These are phyloP conservation scores for Pisolithus albus DNA, from an alignment of 768 basidiomycete genomes.

Conservation along the genomic window DNA sequence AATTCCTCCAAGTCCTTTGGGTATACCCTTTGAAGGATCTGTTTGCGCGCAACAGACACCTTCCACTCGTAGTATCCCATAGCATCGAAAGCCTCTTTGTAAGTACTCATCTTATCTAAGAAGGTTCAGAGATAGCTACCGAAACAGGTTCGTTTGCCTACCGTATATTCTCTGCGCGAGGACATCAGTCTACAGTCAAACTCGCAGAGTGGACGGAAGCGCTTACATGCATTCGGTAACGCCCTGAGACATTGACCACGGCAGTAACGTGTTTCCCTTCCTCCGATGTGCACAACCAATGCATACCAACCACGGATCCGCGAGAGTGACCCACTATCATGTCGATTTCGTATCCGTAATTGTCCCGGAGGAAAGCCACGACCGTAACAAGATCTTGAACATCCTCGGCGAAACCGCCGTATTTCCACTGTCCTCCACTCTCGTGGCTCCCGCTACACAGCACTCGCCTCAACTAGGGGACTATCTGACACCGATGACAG, in stretches of 20 bases:
- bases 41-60: slow-evolving; percentile 58
- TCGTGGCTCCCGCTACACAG: slow-evolving; percentile 65
- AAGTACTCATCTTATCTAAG: slow-evolving; percentile 23
- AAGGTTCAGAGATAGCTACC: background rate
- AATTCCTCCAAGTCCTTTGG: slow-evolving; percentile 58
- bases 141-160: slow-evolving; percentile 2
- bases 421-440: slow-evolving; percentile 58
- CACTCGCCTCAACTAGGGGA: background rate
- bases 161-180: slow-evolving; percentile 22
- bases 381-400: slow-evolving; percentile 60
- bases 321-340: slow-evolving; percentile 75
- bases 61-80: slow-evolving; percentile 61
- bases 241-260: slow-evolving; percentile 68
- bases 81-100: slow-evolving; percentile 45
- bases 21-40: slow-evolving; percentile 43
- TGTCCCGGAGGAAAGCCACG: slow-evolving; percentile 50
- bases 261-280: slow-evolving; percentile 50
- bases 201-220: background rate
- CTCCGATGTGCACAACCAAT: slow-evolving; percentile 61
- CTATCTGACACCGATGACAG: slow-evolving; percentile 3
- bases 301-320: slow-evolving; percentile 58
- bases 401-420: slow-evolving; percentile 55
- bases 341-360: slow-evolving; percentile 62
- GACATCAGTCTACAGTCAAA: slow-evolving; percentile 4
- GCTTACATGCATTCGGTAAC: slow-evolving; percentile 75